Base-by-base conservation (phyloP, 805 yeast genomes). In the Schwanniomyces occidentalis region DNA sequence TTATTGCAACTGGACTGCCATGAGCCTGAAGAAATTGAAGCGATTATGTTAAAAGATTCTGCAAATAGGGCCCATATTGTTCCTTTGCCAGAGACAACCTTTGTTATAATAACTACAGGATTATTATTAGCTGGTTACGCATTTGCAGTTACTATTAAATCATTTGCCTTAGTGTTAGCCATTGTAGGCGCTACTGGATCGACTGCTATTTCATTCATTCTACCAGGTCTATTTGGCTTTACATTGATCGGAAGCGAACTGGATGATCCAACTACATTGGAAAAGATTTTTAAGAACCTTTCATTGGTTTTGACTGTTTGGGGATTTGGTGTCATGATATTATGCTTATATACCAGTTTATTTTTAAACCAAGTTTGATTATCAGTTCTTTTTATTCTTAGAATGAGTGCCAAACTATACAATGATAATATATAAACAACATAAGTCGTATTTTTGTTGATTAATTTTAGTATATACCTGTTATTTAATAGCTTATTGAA, bases 151-250 rank as follows among this genome's bases (percentile, higher is more conserved):
- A 57, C 77, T 3, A 82, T 89, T 19, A 65, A 65, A 9, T 86
- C 95, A 0, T 76, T 89, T 46, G 95, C 91, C 17, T 75, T 81
- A 30, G 90, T 90, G 9, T 65, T 89, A 46, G 89, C 95, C 2
- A 68, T 89, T 44, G 95, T 89, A 4, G 97, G 97, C 2, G 85
- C 96, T 1, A 88, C 96, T 0, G 96, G 96, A 0, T 86, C 95
- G 1, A 89, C 96, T 0, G 78, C 95, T 4, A 88, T 90, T 33
- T 88, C 96, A 8, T 89, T 89, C 54, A 88, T 87, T 18, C 69
- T 89, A 30, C 97, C 97, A 0, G 96, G 96, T 0, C 63, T 87
- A 15, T 87, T 89, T 54, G 95, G 91, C 3, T 87, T 75, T 61
- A 80, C 75, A 47, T 67, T 89, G 40, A 74, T 85, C 35, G 82